Conservation (phyloP, 2,329 filamentous ascomycete genomes). For the Escovopsis weberi region DNA sequence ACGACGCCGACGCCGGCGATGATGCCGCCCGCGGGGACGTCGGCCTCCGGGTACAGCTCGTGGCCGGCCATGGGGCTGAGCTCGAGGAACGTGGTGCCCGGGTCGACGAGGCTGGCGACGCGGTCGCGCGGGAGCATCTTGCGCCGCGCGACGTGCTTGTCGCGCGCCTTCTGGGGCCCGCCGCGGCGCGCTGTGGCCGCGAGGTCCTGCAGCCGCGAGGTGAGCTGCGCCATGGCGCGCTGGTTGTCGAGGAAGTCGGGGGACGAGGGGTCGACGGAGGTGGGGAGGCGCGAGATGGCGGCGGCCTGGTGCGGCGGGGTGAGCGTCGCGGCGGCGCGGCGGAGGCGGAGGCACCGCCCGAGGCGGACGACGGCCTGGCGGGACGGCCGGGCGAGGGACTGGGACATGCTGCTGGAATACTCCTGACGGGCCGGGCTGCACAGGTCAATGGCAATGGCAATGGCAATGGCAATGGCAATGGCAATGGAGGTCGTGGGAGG, state of each 20-base stretch:
- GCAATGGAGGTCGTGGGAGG: not conserved
- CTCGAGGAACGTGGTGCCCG: slow-evolving; percentile 81
- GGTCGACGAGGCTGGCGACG: slow-evolving; percentile 74
- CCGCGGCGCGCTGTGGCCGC: slow-evolving; percentile 60
- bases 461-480: not conserved
- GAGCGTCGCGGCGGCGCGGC: slow-evolving; percentile 52
- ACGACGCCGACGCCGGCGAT: slow-evolving; percentile 86
- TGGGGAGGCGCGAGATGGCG: slow-evolving; percentile 68
- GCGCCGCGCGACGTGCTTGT: slow-evolving; percentile 74
- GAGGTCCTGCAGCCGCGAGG: slow-evolving; percentile 42
- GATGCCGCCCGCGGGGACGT: slow-evolving; percentile 80
- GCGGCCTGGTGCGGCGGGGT: slow-evolving; percentile 68
- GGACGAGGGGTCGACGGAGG: slow-evolving; percentile 60
- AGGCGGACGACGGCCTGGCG: slow-evolving; percentile 24
- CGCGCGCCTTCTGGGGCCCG: slow-evolving; percentile 64
- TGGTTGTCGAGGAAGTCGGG: slow-evolving; percentile 72
- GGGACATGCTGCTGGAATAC: slow-evolving; percentile 3
- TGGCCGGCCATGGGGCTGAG: slow-evolving; percentile 85
- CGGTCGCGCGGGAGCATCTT: slow-evolving; percentile 94
- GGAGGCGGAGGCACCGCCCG: slow-evolving; percentile 15
- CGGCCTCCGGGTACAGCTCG: slow-evolving; percentile 71
- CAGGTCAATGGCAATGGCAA: not conserved
- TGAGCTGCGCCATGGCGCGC: slow-evolving; percentile 59
- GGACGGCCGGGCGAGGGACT: slow-evolving; percentile 34
- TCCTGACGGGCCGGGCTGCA: not conserved